Percentiles rank a stretch among this genome's conserved stretches.
phyloP scores from a whole-genome alignment of 78 protist genomes.

The Planoprotostelium fungivorum region DNA sequence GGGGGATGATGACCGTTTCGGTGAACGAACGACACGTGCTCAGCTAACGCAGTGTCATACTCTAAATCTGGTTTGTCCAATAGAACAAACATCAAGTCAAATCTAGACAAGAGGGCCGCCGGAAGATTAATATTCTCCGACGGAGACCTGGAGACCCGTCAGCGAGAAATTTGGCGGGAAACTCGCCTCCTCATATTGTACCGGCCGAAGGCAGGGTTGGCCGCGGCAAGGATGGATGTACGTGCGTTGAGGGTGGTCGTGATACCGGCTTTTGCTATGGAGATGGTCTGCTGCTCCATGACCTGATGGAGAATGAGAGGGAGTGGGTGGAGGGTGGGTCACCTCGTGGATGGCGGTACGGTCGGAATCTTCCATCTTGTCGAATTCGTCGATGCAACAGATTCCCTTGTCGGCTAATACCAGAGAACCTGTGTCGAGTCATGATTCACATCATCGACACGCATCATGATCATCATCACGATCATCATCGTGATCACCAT shows the following conservation, averaged over 20 bases:
- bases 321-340: neutral
- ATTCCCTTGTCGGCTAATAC: constrained; percentile 98
- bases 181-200: constrained; percentile 66
- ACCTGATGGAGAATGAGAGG: constrained; percentile 36
- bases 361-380: constrained; percentile 95
- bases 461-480: too few species aligned
- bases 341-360: constrained; percentile 97
- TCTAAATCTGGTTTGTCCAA: constrained; percentile 85
- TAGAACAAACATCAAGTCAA: constrained; percentile 91
- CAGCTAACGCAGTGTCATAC: constrained; percentile 79
- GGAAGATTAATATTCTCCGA: constrained; percentile 92
- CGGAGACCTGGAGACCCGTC: constrained; percentile 15
- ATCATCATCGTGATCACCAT: too few species aligned
- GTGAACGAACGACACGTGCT: constrained; percentile 93
- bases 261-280: constrained; percentile 99
- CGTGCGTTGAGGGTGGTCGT: constrained; percentile 99
- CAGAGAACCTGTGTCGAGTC: constrained; percentile 98
- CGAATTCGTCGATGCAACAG: constrained; percentile 99
- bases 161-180: neutral
- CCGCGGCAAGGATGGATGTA: constrained; percentile 98
- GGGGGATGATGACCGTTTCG: constrained; percentile 47
- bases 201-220: constrained; percentile 96
- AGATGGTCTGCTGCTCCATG: constrained; percentile 99
- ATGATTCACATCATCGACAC: neutral
- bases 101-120: constrained; percentile 94